Evolutionary conservation across 805 yeast genomes (phyloP), one percentile per base, ranked within the genome.

Genomic region (Myxozyma lipomycoides): DNA sequence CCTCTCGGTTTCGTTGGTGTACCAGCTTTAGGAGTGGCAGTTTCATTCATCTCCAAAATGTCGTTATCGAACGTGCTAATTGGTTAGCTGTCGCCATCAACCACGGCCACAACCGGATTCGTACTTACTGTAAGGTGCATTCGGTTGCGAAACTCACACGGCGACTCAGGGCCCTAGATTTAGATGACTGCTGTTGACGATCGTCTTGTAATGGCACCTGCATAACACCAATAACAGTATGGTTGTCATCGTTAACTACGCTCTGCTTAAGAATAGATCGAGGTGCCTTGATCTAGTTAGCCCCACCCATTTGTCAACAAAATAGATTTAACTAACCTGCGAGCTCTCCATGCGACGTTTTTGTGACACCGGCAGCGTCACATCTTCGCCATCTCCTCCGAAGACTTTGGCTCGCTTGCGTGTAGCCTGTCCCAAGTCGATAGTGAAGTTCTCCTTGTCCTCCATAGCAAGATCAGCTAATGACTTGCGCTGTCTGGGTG

Each of bases 141-240:
- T 56, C 60, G 18, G 59, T 51, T 1, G 90, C 90, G 71, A 85
- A 85, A 3, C 88, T 81, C 3, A 85, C 91, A 23, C 91, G 67
- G 50, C 91, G 67, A 34, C 68, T 66, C 32, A 65, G 56, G 43
- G 52, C 47, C 22, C 56, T 56, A n/a, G 54, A 48, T 17, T 40
- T 37, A 10, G 45, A 52, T 9, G 32, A 7, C 19, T 17, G 38
- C 18, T 35, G 38, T 12, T 47, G 46, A 7, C 45, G 40, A 21
- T 55, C 55, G 24, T 46, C 48, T 35, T 22, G 51, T 2, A 49
- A 52, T 44, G 51, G 55, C 51, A 46, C 64, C 55, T 34, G 71
- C 60, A 72, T 63, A 4, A 71, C 59, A 0, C 73, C 72, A 12
- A 71, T 64, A 2, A 66, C 69, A 3, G 76, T 73, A 36, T 68